These are phyloP conservation scores for Coleophoma eucalyptorum DNA, from an alignment of 2,329 filamentous ascomycete species.

Conservation along the genomic window DNA sequence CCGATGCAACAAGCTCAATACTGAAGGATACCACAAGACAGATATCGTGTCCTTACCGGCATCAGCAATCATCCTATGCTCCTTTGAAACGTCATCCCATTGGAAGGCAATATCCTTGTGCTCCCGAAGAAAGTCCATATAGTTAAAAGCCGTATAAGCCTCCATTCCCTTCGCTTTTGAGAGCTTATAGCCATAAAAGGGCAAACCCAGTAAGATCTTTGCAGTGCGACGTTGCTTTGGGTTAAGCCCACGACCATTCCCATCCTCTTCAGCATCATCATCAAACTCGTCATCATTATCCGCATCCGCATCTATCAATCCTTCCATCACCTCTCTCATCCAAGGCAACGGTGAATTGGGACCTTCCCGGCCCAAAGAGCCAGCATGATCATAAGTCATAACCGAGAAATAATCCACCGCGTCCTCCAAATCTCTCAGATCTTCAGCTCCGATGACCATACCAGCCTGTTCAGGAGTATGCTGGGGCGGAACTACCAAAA, in stretches of 20 bases:
- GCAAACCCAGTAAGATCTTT: constrained; percentile 1
- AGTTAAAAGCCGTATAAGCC: constrained; percentile 2
- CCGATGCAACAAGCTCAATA: constrained; percentile 1
- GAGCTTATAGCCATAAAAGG: constrained; percentile 2
- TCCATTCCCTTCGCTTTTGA: constrained; percentile 1
- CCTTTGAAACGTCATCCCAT: constrained; percentile 1
- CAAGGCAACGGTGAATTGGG: not conserved
- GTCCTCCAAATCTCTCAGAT: constrained; percentile 2
- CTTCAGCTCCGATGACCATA: not conserved
- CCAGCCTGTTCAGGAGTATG: not conserved
- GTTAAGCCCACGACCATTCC: not conserved
- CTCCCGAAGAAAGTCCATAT: not conserved
- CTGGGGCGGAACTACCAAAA: not conserved
- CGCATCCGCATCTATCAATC: not conserved
- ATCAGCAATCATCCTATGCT: constrained; percentile 1
- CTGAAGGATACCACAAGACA: constrained; percentile 1
- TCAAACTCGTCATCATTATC: not conserved
- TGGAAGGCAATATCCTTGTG: not conserved
- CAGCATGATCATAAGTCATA: constrained; percentile 3
- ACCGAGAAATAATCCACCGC: constrained; percentile 1
- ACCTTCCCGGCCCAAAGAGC: not conserved
- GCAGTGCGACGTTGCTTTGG: not conserved
- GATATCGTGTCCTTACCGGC: not conserved
- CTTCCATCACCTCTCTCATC: constrained; percentile 1
- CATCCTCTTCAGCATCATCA: not conserved